phyloP scores from a whole-genome alignment of 805 yeast genomes.

The Saccharomycopsis sp. region DNA sequence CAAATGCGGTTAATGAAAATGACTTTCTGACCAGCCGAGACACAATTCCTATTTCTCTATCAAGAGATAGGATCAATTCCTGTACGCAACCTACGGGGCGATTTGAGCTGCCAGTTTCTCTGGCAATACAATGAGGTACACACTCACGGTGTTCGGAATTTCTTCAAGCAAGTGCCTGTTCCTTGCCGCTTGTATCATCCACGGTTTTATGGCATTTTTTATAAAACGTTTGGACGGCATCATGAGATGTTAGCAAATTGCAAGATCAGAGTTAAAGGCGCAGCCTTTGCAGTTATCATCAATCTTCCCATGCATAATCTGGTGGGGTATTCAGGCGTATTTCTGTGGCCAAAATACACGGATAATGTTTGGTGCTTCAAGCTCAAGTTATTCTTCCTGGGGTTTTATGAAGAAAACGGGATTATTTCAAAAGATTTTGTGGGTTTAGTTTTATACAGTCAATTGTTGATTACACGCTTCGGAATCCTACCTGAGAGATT shows the following conservation, averaged over 20 bases:
- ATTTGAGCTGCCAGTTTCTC: conserved; percentile 32
- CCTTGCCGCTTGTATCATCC: conserved; percentile 27
- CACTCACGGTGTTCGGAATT: conserved; percentile 26
- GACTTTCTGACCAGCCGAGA: conserved; percentile 33
- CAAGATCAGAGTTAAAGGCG: conserved; percentile 34
- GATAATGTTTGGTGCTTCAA: conserved; percentile 24
- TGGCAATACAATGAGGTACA: conserved; percentile 31
- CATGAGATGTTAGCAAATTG: conserved; percentile 45
- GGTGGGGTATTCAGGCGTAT: conserved; percentile 36
- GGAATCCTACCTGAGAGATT: conserved; percentile 29
- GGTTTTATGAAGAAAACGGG: conserved; percentile 24
- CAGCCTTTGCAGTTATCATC: conserved; percentile 31
- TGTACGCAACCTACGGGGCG: conserved; percentile 33
- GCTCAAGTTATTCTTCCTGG: conserved; percentile 24
- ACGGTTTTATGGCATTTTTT: conserved; percentile 23
- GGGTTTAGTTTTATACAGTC: conserved; percentile 32
- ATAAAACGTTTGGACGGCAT: conserved; percentile 27
- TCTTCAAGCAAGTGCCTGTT: conserved; percentile 26
- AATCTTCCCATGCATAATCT: conserved; percentile 31
- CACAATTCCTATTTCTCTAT: conserved; percentile 32
- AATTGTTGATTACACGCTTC: conserved; percentile 22
- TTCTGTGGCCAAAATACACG: conserved; percentile 33
- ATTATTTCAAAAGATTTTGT: conserved; percentile 34
- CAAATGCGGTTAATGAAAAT: conserved; percentile 25
- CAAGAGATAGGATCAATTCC: conserved; percentile 31